Conservation (phyloP, 106 monocot genomes). For the Cymbidium sinense region DNA sequence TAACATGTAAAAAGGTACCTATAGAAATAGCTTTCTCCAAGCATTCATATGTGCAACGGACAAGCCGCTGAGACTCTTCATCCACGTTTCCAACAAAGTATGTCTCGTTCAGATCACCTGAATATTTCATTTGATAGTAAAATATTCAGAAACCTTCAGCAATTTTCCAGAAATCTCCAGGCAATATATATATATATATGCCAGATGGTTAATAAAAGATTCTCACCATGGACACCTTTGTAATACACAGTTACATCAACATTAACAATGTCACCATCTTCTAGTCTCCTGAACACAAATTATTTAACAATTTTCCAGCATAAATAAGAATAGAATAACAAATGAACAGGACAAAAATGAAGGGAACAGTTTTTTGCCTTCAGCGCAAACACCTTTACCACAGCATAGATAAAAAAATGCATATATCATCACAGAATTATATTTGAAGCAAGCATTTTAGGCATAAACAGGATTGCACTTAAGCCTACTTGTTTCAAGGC, state of each 20-base stretch:
- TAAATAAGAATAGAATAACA: neutral
- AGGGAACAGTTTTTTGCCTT: neutral
- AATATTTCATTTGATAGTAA: conserved; percentile 3
- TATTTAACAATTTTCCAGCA: neutral
- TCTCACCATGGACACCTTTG: conserved; percentile 92
- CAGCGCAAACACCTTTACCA: neutral
- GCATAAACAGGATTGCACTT: neutral
- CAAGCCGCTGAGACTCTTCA: conserved; percentile 79
- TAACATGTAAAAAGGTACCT: conserved; percentile 29
- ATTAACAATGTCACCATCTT: conserved; percentile 99
- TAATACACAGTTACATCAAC: conserved; percentile 94
- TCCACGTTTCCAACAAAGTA: conserved; percentile 93
- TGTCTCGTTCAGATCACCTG: conserved; percentile 98
- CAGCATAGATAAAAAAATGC: neutral
- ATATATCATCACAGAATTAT: neutral
- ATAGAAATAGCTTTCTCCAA: conserved; percentile 97
- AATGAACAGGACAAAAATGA: conserved; percentile 1
- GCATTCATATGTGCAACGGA: conserved; percentile 90
- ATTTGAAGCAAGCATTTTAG: neutral
- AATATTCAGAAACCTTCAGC: neutral
- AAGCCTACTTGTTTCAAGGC: neutral
- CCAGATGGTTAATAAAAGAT: neutral
- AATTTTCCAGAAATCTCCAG: too few species aligned
- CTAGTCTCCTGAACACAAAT: conserved; percentile 57
- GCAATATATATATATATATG: too few species aligned